Conservation (phyloP, 2,329 filamentous ascomycete genomes). For the Akanthomyces uredinophilus region DNA sequence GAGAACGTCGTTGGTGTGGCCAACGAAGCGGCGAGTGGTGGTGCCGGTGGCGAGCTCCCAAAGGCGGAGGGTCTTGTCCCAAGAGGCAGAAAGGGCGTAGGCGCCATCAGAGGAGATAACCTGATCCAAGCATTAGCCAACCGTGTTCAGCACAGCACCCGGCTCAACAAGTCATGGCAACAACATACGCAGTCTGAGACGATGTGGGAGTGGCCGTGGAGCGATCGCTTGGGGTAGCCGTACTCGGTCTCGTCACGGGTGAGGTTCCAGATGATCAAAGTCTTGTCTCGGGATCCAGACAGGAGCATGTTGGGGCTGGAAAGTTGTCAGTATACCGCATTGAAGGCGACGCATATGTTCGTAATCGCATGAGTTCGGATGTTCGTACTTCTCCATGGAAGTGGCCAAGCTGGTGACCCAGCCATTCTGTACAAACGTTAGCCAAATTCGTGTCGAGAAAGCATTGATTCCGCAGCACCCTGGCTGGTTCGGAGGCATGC, state of each 20-base stretch:
- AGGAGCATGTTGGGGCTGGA: slow-evolving; percentile 97
- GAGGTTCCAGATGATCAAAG: slow-evolving; percentile 99
- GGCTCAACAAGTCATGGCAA: slow-evolving; percentile 9
- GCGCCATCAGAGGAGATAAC: slow-evolving; percentile 99
- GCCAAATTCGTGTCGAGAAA: slow-evolving; percentile 4
- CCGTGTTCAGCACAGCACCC: slow-evolving; percentile 17
- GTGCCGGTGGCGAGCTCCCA: slow-evolving; percentile 98
- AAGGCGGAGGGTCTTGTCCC: slow-evolving; percentile 99
- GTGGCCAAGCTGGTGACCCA: slow-evolving; percentile 99
- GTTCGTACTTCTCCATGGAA: slow-evolving; percentile 91
- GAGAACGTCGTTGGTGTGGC: slow-evolving; percentile 98
- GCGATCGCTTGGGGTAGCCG: slow-evolving; percentile 98
- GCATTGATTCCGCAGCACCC: neutral
- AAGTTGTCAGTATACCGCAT: slow-evolving; percentile 19
- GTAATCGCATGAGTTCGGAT: neutral
- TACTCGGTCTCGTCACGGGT: slow-evolving; percentile 97
- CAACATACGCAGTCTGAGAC: slow-evolving; percentile 97
- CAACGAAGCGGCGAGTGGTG: slow-evolving; percentile 97
- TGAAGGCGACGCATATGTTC: neutral
- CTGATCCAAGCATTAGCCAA: slow-evolving; percentile 41
- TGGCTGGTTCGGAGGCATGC: slow-evolving; percentile 16
- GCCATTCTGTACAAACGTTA: slow-evolving; percentile 59
- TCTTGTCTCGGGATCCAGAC: slow-evolving; percentile 96
- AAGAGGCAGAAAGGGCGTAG: slow-evolving; percentile 97
- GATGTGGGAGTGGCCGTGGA: slow-evolving; percentile 99